Percentiles rank a stretch among this genome's conserved stretches.
Conservation (phyloP, 1,139 yeast species). For the Pneumocystis carinii region DNA sequence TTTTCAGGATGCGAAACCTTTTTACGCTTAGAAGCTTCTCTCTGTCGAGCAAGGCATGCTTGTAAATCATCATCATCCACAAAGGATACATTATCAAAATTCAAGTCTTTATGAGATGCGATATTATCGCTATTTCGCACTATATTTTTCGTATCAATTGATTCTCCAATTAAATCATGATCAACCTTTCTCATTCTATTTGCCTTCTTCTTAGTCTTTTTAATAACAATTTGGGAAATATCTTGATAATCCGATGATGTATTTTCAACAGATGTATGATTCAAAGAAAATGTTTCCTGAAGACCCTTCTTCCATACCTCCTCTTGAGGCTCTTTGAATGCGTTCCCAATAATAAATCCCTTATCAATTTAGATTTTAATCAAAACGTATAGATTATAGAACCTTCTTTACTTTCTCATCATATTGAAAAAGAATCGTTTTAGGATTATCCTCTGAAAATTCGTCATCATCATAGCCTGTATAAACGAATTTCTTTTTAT, state of each 20-base stretch:
- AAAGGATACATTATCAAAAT: conserved; percentile 21
- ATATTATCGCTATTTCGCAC: conserved; percentile 9
- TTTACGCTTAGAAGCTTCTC: conserved; percentile 29
- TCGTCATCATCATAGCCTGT: conserved; percentile 13
- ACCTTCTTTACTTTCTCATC: conserved; percentile 19
- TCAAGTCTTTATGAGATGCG: not conserved
- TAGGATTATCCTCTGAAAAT: conserved; percentile 20
- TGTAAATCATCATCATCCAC: conserved; percentile 40
- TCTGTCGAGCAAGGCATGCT: conserved; percentile 27
- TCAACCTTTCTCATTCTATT: conserved; percentile 16
- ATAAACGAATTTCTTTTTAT: conserved; percentile 18
- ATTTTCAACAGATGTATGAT: conserved; percentile 20
- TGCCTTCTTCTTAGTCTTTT: conserved; percentile 28
- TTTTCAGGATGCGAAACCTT: conserved; percentile 26
- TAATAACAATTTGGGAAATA: conserved; percentile 31
- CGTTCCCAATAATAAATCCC: not conserved
- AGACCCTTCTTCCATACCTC: conserved; percentile 15
- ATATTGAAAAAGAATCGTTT: conserved; percentile 19
- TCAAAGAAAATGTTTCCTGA: conserved; percentile 6
- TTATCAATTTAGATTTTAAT: conserved; percentile 17
- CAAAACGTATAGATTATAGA: conserved; percentile 17
- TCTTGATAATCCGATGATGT: conserved; percentile 18
- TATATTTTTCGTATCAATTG: conserved; percentile 8
- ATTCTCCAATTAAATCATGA: conserved; percentile 17
- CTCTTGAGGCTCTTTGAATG: conserved; percentile 1